phyloP scores from a whole-genome alignment of 2,329 filamentous ascomycete species.

The Penicillium nordicum region DNA sequence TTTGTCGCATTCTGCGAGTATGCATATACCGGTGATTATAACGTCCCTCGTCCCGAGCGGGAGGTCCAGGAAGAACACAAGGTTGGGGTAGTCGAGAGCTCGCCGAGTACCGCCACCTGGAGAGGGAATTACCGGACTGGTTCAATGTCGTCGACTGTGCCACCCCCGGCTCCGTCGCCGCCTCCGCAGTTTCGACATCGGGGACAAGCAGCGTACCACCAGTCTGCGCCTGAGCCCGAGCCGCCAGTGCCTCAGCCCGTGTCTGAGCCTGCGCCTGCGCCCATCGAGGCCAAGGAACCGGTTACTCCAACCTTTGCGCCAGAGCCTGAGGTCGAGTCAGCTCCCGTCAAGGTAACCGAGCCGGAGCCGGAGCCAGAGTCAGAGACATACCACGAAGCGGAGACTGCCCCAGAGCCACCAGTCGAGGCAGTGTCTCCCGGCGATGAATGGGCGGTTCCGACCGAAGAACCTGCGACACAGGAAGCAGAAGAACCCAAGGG shows the following conservation, averaged over 20 bases:
- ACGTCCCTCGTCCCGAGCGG: slow-evolving; percentile 27
- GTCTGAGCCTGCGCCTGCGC: neutral
- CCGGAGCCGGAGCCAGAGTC: neutral
- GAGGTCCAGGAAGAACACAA: slow-evolving; percentile 18
- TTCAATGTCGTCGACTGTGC: slow-evolving; percentile 26
- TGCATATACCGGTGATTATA: slow-evolving; percentile 50
- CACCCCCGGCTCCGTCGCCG: slow-evolving; percentile 33
- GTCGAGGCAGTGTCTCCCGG: neutral
- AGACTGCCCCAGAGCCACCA: neutral
- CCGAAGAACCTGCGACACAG: neutral
- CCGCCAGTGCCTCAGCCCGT: neutral
- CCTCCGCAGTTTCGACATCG: slow-evolving; percentile 14
- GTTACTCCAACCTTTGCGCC: neutral
- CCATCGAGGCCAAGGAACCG: neutral
- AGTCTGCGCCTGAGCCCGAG: neutral
- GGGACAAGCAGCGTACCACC: neutral
- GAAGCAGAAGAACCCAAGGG: slow-evolving; percentile 1
- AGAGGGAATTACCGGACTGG: slow-evolving; percentile 19
- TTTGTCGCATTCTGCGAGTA: slow-evolving; percentile 50
- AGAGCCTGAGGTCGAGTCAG: neutral
- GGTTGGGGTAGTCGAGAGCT: slow-evolving; percentile 12
- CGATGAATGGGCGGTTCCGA: neutral
- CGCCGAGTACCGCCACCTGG: slow-evolving; percentile 14
- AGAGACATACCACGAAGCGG: neutral
- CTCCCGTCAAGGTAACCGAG: neutral